These are phyloP conservation scores for Heliamphora pulchella DNA, from an alignment of 179 eudicot species.

Conservation along the genomic window DNA sequence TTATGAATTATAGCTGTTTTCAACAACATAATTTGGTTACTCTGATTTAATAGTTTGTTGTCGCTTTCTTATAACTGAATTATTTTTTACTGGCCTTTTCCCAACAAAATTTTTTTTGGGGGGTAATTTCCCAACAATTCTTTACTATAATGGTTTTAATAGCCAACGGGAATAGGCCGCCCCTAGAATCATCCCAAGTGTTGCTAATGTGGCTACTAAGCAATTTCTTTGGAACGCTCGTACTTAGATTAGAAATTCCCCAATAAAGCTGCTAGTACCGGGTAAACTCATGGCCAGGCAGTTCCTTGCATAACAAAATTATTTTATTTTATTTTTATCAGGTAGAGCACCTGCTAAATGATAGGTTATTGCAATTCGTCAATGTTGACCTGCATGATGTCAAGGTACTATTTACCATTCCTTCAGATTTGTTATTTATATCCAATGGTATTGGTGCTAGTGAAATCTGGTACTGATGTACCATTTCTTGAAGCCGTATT, in stretches of 20 bases:
- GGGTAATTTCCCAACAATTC: too few relatives aligned
- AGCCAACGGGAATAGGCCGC: too few relatives aligned
- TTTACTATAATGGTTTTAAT: too few relatives aligned
- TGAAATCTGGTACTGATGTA: not conserved
- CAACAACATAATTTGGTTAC: not conserved
- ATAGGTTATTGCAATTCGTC: slow-evolving; percentile 59
- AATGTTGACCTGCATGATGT: slow-evolving; percentile 71
- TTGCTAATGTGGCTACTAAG: too few relatives aligned
- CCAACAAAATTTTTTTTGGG: too few relatives aligned
- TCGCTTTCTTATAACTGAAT: not conserved
- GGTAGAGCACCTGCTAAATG: slow-evolving; percentile 73
- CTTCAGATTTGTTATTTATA: not conserved
- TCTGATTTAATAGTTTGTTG: not conserved
- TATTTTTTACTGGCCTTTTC: not conserved
- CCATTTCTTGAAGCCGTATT: not conserved
- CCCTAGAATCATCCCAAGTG: too few relatives aligned
- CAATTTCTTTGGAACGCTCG: too few relatives aligned
- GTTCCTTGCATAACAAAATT: not conserved
- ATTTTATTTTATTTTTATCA: slow-evolving; percentile 20
- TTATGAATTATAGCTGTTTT: not conserved
- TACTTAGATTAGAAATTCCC: too few relatives aligned
- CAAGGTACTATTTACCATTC: slow-evolving; percentile 50
- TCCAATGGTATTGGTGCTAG: not conserved
- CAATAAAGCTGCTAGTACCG: too few relatives aligned
- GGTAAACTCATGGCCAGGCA: too few relatives aligned